Conservation (phyloP, 208 protist genomes). For the Trypanosoma grayi region DNA sequence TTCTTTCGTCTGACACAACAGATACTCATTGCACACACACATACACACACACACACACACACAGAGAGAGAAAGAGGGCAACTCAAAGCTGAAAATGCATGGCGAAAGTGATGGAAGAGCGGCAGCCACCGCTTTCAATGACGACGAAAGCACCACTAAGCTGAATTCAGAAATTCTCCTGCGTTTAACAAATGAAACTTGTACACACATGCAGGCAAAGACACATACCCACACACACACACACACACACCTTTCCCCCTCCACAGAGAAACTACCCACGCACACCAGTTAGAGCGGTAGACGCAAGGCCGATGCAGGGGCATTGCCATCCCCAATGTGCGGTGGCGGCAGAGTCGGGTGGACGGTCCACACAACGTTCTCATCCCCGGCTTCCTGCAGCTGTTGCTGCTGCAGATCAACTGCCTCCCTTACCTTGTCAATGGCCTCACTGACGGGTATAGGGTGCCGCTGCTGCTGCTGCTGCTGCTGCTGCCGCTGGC, state of each 20-base stretch:
- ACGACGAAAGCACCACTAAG: too few species aligned
- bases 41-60: not conserved
- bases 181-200: too few species aligned
- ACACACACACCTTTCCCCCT: not conserved
- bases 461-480: not conserved
- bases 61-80: not conserved
- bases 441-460: slow-evolving; percentile 9
- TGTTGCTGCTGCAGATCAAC: not conserved
- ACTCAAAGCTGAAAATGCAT: not conserved
- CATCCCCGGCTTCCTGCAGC: not conserved
- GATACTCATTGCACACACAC: not conserved
- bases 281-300: slow-evolving; percentile 2
- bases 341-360: slow-evolving; percentile 9
- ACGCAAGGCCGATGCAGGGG: slow-evolving; percentile 9
- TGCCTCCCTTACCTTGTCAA: slow-evolving; percentile 4
- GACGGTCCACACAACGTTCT: slow-evolving; percentile 2
- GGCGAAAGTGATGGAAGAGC: not conserved
- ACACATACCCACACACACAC: slow-evolving; percentile 1
- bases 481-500: not conserved
- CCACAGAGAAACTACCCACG: not conserved
- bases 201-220: slow-evolving; percentile 3
- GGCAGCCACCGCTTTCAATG: not conserved
- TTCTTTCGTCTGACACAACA: not conserved
- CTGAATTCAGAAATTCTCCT: too few species aligned
- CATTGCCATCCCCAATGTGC: slow-evolving; percentile 15